Percentiles rank a stretch among this genome's conserved stretches.
phyloP scores from a whole-genome alignment of 2,329 filamentous ascomycete genomes.

The Macrophomina phaseolina region DNA sequence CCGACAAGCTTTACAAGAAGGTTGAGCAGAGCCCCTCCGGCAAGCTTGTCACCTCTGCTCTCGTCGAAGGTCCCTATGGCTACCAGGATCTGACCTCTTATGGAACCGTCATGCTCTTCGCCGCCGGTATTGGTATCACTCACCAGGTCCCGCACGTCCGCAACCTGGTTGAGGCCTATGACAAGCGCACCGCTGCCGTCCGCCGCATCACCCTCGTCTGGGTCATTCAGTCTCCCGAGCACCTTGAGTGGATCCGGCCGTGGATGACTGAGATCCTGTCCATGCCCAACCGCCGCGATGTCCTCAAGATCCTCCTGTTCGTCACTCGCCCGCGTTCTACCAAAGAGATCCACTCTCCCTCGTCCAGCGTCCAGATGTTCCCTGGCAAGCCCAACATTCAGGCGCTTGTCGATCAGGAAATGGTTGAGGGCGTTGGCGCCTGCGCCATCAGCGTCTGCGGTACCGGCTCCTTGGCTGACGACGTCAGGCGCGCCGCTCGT shows the following conservation, averaged over 20 bases:
- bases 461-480: conserved; percentile 74
- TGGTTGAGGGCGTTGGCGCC: conserved; percentile 80
- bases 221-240: conserved; percentile 88
- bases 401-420: conserved; percentile 80
- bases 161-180: conserved; percentile 62
- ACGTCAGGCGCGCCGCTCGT: conserved; percentile 72
- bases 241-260: conserved; percentile 90
- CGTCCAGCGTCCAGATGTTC: conserved; percentile 86
- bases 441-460: conserved; percentile 87
- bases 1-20: conserved; percentile 76
- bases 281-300: conserved; percentile 79
- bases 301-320: conserved; percentile 86
- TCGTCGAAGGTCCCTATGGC: conserved; percentile 88
- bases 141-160: conserved; percentile 90
- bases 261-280: conserved; percentile 87
- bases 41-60: conserved; percentile 69
- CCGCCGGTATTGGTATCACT: conserved; percentile 92
- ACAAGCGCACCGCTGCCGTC: conserved; percentile 76
- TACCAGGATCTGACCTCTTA: conserved; percentile 89
- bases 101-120: conserved; percentile 88
- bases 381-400: conserved; percentile 85
- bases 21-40: conserved; percentile 62
- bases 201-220: conserved; percentile 84
- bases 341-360: conserved; percentile 79
- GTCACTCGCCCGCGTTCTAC: conserved; percentile 85